Base-by-base conservation (phyloP, 2,329 filamentous ascomycete genomes). In the Claviceps humidiphila region DNA sequence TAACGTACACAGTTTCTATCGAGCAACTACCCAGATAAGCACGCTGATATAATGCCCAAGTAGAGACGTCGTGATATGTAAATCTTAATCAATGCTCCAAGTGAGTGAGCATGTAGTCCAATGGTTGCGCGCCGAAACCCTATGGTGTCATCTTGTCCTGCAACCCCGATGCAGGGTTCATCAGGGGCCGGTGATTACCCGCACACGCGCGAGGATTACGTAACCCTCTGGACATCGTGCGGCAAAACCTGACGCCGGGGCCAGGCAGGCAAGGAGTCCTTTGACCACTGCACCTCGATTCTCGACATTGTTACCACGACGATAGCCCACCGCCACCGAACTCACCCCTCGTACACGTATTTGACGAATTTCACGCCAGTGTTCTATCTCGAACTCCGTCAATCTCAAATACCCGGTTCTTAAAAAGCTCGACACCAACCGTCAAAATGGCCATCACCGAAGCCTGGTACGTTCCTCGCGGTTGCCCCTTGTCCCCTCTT, bases 361-460 rank as follows among this genome's bases (percentile, higher is more conserved):
- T 40, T 45, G 45, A 38, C 49, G 53, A 49, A 40, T 47, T 45
- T 22, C 17, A 41, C 50, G 51, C n/a, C 41, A 49, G 34, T 39
- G 47, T 16, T 37, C 11, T 40, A 8, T 40, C 34, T 20, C 38
- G 7, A 37, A 49, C 22, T 13, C 22, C 22, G 22, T 22, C 41
- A n/a, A 57, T 56, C 53, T 50, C 57, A 50, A 47, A 51, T 53
- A 56, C 48, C 39, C 44, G 49, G 51, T 54, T 50, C 56, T 53
- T 49, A 40, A 56, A 34, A 53, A 60, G 57, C 56, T 60, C 55
- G 66, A 60, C 58, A 22, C 22, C 22, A 66, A 49, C 66, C 66
- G 65, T 57, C 76, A 84, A 73, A 66, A 91, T 93, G 87, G 72
- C 43, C 22, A 44, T 82, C 69, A 75, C 84, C 65, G 86, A 90